phyloP scores from a whole-genome alignment of 1,284 basidiomycete genomes.

The Erythrobasidium hasegawianum region DNA sequence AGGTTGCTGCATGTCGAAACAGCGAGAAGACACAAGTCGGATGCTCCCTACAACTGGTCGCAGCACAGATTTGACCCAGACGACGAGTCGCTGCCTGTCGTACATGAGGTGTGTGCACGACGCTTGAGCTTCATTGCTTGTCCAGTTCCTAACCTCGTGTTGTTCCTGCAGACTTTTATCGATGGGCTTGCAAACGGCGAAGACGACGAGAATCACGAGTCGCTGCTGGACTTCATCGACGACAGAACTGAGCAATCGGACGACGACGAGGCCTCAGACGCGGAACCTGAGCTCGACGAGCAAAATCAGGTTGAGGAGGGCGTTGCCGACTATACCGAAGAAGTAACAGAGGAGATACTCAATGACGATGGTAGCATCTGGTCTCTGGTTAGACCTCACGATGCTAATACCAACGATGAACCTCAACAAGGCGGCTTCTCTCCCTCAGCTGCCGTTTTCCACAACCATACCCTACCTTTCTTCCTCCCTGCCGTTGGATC shows the following conservation, averaged over 20 bases:
- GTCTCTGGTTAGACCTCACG: not conserved
- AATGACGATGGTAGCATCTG: too few species aligned
- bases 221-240: too few species aligned
- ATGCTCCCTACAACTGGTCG: slow-evolving; percentile 22
- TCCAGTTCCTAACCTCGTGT: not conserved
- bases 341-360: slow-evolving; percentile 8
- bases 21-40: slow-evolving; percentile 7
- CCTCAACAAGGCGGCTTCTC: slow-evolving; percentile 16
- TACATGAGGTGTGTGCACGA: slow-evolving; percentile 24
- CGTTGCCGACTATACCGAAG: not conserved
- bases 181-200: too few species aligned
- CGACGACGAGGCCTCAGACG: not conserved
- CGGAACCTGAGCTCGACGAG: too few species aligned
- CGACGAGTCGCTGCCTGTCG: slow-evolving; percentile 24
- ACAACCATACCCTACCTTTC: slow-evolving; percentile 31
- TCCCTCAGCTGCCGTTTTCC: slow-evolving; percentile 26
- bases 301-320: slow-evolving; percentile 1
- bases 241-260: too few species aligned
- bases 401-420: not conserved
- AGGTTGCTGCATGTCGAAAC: not conserved
- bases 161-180: too few species aligned
- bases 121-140: not conserved
- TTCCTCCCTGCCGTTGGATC: slow-evolving; percentile 16
- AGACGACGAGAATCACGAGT: too few species aligned
- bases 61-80: slow-evolving; percentile 21